Base-by-base conservation (phyloP, 2,329 filamentous ascomycete species). In the Sphaerulina vaccinii region DNA sequence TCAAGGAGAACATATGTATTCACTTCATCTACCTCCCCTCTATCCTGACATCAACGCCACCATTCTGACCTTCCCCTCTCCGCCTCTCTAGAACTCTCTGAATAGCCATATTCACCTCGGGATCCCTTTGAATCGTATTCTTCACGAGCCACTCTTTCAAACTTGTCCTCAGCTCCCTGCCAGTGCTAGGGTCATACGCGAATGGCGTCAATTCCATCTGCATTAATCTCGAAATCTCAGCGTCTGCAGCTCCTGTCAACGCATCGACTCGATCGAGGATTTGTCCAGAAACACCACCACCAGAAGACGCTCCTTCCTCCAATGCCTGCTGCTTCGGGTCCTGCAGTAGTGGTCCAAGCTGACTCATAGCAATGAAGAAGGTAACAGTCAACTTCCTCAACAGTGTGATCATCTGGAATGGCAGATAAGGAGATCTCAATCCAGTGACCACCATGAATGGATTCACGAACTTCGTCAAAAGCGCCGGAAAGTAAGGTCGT, bases 141-240 rank as follows among this genome's bases (percentile, higher is more conserved):
- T 95, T 84, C 21, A 96, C 84, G 61, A 97, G 75, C 80, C 90
- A 95, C 64, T 93, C 88, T 71, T 85, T 87, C 72, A 96, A 81
- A 63, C 86, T 87, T 35, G 79, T 79, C 56, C 84, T 80, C 64
- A 95, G 72, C 53, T 82, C 83, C 38, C 75, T 76, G 40, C 86
- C 74, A 55, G 81, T 79, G 55, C 81, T 79, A 29, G 79, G 73
- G 64, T 95, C 86, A n/a, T 84, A 85, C 44, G 78, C 82, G 70
- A 90, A 96, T 0, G 92, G 92, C 46, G 84, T 83, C 69, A 91
- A 80, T 64, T 95, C 90, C 68, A 95, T 76, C 40, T 86, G 84
- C 67, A 96, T 73, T 54, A 95, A 70, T 49, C 86, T 78, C 5
- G 75, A 73, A 0, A 86, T 79, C 65, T 96, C 90, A n/a, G 73